Evolutionary conservation across 495 filamentous ascomycete species (phyloP), one percentile per base, ranked within the genome.

Genomic region (Viridothelium virens): DNA sequence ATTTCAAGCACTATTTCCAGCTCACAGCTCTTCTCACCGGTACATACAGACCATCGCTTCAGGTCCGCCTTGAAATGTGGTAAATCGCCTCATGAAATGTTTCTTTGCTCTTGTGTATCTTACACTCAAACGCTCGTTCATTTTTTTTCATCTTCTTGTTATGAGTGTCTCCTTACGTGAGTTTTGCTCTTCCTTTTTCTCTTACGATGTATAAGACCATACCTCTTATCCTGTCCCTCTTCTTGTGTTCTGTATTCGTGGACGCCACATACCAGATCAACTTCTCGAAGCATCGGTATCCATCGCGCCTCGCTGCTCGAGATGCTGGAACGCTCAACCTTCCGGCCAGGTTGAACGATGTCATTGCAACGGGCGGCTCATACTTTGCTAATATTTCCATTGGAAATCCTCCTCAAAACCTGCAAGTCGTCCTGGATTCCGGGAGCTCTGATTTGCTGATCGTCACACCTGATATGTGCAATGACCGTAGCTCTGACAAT

Each of bases 341-440:
- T 14, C 33, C 31, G 6, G 31, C 53, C 5, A 33, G 53, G 31
- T 33, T 3, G 3, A 31, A 59, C 5, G 5, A 4, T 14, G 53
- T 6, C 53, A 34, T 34, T 11, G 48, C 48, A 18, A 5, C 18
- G 5, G 48, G 48, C 48, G 48, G 48, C 18, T 5, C 11, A 14
- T 36, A 59, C 14, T 59, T 59, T 14, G 31, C 53, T 7, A 59
- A 59, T 9, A 59, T 71, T 44, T 63, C 66, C 6, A 61, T 72
- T 47, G 70, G 70, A 59, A 70, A 68, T 2, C 70, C 70, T 11
- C 70, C 70, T 11, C 68, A 72, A 64, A 2, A 62, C 12, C 59
- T 70, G n/a, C 61, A 65, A 48, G 65, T 72, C 44, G 62, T 67
- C 36, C 56, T 72, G n/a, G 70, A 72, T 44, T 70, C 70, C 36